Evolutionary conservation across 495 filamentous ascomycete genomes (phyloP).

Genomic region (Neurospora sp.): DNA sequence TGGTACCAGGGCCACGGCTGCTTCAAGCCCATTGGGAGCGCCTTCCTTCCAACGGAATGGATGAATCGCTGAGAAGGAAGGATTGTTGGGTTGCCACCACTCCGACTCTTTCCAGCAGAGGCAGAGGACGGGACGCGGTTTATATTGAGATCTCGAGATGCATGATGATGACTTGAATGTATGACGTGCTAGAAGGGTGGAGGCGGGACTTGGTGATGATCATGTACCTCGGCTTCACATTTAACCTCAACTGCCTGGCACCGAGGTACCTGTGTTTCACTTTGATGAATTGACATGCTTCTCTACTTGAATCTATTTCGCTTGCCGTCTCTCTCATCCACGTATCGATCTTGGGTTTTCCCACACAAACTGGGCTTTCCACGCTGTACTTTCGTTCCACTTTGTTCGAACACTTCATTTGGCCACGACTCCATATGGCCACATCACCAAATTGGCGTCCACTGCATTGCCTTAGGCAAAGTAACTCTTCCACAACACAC

Average conservation of each 20-base stretch:
- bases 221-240: neutral
- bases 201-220: no score
- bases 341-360: no score
- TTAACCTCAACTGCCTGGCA: neutral
- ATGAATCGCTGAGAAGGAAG: neutral
- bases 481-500: conserved; percentile 98
- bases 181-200: no score
- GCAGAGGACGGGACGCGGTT: neutral
- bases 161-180: neutral
- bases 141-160: neutral
- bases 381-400: neutral
- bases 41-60: neutral
- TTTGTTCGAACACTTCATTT: neutral
- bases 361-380: neutral
- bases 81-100: neutral
- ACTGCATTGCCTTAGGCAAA: conserved; percentile 86
- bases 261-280: neutral
- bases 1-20: no score
- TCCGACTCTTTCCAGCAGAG: neutral
- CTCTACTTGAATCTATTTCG: neutral
- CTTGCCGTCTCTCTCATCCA: neutral
- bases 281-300: neutral
- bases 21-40: no score
- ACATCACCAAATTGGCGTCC: no score
- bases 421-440: neutral